phyloP scores from a whole-genome alignment of 2,329 filamentous ascomycete species.

The Metarhizium rileyi region DNA sequence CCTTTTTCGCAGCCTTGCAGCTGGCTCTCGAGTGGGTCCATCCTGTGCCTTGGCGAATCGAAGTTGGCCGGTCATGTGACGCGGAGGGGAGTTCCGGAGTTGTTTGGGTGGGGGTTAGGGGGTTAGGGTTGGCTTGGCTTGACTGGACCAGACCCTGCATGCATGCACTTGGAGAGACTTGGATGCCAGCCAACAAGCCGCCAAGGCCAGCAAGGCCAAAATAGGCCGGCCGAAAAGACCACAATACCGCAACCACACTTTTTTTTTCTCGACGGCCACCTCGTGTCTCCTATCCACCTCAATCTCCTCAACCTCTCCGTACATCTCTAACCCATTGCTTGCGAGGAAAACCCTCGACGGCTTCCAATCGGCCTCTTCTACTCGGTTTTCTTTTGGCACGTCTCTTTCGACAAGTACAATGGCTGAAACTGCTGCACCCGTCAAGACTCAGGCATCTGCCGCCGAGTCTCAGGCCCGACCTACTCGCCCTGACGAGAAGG shows the following conservation, averaged over 20 bases:
- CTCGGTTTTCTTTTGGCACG: slow-evolving; percentile 5
- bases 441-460: slow-evolving; percentile 33
- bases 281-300: background rate
- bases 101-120: background rate
- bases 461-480: slow-evolving; percentile 49
- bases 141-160: no score
- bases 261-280: background rate
- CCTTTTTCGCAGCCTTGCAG: slow-evolving; percentile 1
- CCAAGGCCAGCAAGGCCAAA: background rate
- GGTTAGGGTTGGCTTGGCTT: no score
- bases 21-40: background rate
- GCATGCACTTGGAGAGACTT: no score
- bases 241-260: background rate
- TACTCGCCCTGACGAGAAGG: slow-evolving; percentile 77
- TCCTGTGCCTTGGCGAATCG: no score
- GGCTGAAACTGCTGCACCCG: slow-evolving; percentile 35
- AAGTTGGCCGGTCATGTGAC: background rate
- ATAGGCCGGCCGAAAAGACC: background rate
- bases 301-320: background rate
- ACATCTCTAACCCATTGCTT: background rate
- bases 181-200: no score
- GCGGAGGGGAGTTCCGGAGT: background rate
- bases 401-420: slow-evolving; percentile 24
- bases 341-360: slow-evolving; percentile 8
- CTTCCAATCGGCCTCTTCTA: slow-evolving; percentile 12